Base-by-base conservation (phyloP, 768 basidiomycete species). In the Obba rivulosa region DNA sequence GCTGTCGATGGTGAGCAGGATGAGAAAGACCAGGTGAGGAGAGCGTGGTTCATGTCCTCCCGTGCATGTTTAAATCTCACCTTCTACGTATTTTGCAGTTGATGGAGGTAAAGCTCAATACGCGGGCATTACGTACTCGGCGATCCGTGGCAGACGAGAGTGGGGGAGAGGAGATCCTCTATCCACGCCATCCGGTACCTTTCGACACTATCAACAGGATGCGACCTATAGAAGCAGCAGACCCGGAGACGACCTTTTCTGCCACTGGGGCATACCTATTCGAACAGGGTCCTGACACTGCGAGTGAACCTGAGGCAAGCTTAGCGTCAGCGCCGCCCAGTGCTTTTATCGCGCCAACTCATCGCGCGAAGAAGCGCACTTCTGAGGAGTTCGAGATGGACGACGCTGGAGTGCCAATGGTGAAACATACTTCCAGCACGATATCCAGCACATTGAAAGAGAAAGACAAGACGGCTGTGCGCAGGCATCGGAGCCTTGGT, bases 111-210 rank as follows among this genome's bases (percentile, higher is more conserved):
- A 69, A 73, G 42, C 64, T 69, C 8, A 60, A 74, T 36, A 62
- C 74, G 28, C 78, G 77, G 8, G 64, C 77, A 10, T 66, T 87
- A 45, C 80, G 85, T 39, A 60, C 70, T 39, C 75, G 76, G 25
- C 79, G 79, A 48, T 92, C 88, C 1, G 74, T 80, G 50, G 78
- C 86, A 8, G 85, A 87, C 54, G 90, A 92, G 66, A 92, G 89
- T 58, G 90, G 90, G 4, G 89, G 90, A 36, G 90, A 92, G 66
- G 90, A 92, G 65, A 92, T 92, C 51, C 69, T 92, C 22, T 92
- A 92, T 65, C 88, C 89, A 35, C 83, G 88, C 48, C 80, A 86
- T 52, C 69, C 69, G 18, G 28, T 31, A 13, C 28, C 57, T 57
- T 36, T 25, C 54, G 58, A 28, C 60, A 31, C 28, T 13, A 31